Conservation (phyloP, 2,329 filamentous ascomycete genomes). For the Venturia oleaginea region DNA sequence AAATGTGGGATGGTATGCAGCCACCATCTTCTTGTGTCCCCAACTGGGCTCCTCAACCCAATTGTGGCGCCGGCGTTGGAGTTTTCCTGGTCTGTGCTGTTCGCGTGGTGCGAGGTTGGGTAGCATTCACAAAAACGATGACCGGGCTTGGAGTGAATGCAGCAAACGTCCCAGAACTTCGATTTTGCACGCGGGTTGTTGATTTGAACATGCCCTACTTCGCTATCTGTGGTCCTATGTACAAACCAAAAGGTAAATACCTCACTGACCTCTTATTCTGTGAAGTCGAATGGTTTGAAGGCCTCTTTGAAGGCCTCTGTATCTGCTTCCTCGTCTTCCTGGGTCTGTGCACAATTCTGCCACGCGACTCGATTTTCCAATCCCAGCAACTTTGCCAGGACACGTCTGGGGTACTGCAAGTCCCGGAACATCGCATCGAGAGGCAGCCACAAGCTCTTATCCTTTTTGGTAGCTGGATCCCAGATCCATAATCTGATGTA, state of each 20-base stretch:
- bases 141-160: too few species aligned
- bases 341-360: constrained; percentile 71
- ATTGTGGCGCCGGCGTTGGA: too few species aligned
- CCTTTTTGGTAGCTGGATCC: constrained; percentile 40
- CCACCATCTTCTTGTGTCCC: too few species aligned
- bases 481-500: constrained; percentile 81
- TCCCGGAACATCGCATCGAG: constrained; percentile 64
- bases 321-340: constrained; percentile 70
- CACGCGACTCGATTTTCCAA: constrained; percentile 73
- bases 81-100: too few species aligned
- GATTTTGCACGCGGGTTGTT: too few species aligned
- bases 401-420: constrained; percentile 78
- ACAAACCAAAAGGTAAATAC: background rate
- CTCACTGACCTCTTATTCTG: constrained; percentile 28
- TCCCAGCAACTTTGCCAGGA: constrained; percentile 77
- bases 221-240: background rate
- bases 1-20: too few species aligned
- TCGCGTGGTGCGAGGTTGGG: too few species aligned
- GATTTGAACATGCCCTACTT: too few species aligned
- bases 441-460: constrained; percentile 62
- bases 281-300: constrained; percentile 84
- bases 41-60: too few species aligned
- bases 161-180: too few species aligned
- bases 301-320: constrained; percentile 69
- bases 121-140: too few species aligned